Evolutionary conservation across 169 alveolate genomes (phyloP).

Genomic region (Amoebophrya sp.): DNA sequence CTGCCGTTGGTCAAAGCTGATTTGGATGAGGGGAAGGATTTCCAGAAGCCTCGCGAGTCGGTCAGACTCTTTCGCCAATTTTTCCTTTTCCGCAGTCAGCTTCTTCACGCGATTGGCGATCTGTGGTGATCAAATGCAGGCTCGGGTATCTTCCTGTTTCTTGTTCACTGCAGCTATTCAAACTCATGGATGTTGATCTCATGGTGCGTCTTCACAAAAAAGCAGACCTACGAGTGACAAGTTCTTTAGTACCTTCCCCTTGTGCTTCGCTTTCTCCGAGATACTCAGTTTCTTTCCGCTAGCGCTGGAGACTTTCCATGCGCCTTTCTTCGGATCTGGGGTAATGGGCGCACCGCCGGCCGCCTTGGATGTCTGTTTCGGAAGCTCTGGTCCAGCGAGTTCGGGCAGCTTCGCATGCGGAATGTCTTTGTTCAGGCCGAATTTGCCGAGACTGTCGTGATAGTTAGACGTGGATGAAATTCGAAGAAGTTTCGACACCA

Average conservation of each 20-base stretch:
- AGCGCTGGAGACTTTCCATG: not conserved
- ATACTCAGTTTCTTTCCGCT: not conserved
- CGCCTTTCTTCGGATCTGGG: not conserved
- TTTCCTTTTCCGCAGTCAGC: not conserved
- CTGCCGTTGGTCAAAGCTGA: not conserved
- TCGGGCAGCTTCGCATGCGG: not conserved
- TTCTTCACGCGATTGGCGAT: not conserved
- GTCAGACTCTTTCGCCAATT: not conserved
- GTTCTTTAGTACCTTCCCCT: not conserved
- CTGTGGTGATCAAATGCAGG: not conserved
- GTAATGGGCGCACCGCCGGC: not conserved
- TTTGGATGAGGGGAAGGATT: not conserved
- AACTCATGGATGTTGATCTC: not conserved
- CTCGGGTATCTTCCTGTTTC: not conserved
- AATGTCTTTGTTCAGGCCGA: not conserved
- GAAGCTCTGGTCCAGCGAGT: not conserved
- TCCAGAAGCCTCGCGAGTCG: not conserved
- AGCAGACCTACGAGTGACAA: not conserved
- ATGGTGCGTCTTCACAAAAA: not conserved
- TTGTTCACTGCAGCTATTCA: not conserved
- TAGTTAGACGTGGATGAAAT: too few species aligned
- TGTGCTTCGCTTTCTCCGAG: not conserved
- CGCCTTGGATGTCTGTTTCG: not conserved
- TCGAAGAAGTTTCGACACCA: too few species aligned
- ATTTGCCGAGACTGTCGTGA: not conserved